These are phyloP conservation scores for Sabuloglossum arenarium DNA, from an alignment of 495 filamentous ascomycete genomes.

Conservation along the genomic window DNA sequence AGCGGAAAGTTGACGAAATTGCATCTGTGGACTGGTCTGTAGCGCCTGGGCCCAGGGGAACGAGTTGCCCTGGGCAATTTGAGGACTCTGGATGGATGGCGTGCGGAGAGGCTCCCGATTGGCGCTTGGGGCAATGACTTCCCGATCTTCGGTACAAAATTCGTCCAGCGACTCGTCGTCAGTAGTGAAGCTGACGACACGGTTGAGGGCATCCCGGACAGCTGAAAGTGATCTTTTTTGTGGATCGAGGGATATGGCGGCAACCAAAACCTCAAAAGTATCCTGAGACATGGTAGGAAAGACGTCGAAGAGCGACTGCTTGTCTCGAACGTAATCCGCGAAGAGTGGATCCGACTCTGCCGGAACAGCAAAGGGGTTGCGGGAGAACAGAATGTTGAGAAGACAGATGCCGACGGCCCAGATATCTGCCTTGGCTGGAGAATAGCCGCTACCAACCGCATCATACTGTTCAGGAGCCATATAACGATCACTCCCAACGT, in stretches of 20 bases:
- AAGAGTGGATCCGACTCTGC: conserved; percentile 75
- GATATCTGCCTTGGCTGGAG: conserved; percentile 80
- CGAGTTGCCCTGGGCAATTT: conserved; percentile 51
- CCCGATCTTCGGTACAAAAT: conserved; percentile 69
- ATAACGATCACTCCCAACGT: conserved; percentile 92
- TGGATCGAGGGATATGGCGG: conserved; percentile 79
- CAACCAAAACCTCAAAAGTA: conserved; percentile 75
- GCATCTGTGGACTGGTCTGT: conserved; percentile 34
- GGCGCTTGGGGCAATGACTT: conserved; percentile 51
- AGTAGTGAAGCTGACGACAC: conserved; percentile 79
- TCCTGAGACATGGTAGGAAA: conserved; percentile 98
- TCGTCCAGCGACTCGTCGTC: conserved; percentile 82
- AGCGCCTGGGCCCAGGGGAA: conserved; percentile 94
- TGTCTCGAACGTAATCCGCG: conserved; percentile 76
- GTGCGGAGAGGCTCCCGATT: conserved; percentile 92
- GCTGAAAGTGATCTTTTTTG: conserved; percentile 62
- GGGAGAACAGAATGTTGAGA: conserved; percentile 85
- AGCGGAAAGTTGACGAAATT: conserved; percentile 59
- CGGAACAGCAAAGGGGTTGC: conserved; percentile 82
- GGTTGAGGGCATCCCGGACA: conserved; percentile 53
- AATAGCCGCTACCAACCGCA: conserved; percentile 65
- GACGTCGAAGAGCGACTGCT: conserved; percentile 90
- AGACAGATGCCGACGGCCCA: conserved; percentile 95
- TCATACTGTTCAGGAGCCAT: conserved; percentile 98
- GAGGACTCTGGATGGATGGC: conserved; percentile 79